Percentiles rank a stretch among this genome's conserved stretches.
phyloP scores from a whole-genome alignment of 768 basidiomycete genomes.

The Lactifluus subvellereus region DNA sequence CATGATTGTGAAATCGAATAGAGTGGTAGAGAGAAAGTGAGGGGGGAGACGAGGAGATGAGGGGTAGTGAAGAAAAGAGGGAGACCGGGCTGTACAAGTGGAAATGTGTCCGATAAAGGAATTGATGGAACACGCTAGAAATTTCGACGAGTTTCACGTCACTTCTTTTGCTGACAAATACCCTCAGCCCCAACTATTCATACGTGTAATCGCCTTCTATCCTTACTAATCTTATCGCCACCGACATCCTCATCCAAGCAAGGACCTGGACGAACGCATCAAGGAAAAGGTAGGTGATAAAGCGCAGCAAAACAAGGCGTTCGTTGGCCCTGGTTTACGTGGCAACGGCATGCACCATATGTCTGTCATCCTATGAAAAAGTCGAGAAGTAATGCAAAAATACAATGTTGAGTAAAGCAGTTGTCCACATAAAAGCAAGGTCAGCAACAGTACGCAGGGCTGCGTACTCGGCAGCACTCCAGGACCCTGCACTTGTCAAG shows the following conservation, averaged over 20 bases:
- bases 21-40: slow-evolving; percentile 14
- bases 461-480: slow-evolving; percentile 36
- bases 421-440: slow-evolving; percentile 46
- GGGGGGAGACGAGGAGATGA: slow-evolving; percentile 12
- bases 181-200: background rate
- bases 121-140: slow-evolving; percentile 39
- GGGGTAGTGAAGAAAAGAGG: slow-evolving; percentile 12
- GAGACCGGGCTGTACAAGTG: background rate
- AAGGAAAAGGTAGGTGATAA: too few species aligned
- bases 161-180: slow-evolving; percentile 12
- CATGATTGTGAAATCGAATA: slow-evolving; percentile 37
- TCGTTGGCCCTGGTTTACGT: background rate
- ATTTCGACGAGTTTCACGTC: slow-evolving; percentile 27
- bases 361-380: slow-evolving; percentile 33
- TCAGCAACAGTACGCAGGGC: slow-evolving; percentile 41
- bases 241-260: too few species aligned
- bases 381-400: slow-evolving; percentile 40
- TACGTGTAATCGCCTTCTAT: too few species aligned
- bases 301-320: background rate
- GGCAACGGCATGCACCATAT: slow-evolving; percentile 1
- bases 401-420: slow-evolving; percentile 36
- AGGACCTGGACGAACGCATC: too few species aligned
- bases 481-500: slow-evolving; percentile 39
- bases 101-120: slow-evolving; percentile 27
- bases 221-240: too few species aligned